Base-by-base conservation (phyloP, 2,329 filamentous ascomycete species). In the Xylaria sp. region DNA sequence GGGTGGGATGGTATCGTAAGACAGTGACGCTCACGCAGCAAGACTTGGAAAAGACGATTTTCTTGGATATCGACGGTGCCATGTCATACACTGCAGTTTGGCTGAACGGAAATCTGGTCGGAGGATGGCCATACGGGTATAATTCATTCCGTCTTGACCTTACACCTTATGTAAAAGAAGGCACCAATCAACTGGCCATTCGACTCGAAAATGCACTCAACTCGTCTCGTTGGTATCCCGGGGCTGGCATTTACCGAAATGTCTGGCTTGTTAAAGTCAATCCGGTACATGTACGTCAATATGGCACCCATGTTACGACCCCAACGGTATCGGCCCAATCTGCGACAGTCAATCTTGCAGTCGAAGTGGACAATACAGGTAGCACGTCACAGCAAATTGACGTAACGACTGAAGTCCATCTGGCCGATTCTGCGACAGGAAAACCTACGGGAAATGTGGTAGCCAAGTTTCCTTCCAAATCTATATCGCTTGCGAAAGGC, bases 161-260 rank as follows among this genome's bases (percentile, higher is more conserved):
- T 6, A 86, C 84, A 0, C 79, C 80, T 0, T 82, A 83, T 61
- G 53, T 78, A 5, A 73, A 76, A 57, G 60, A 69, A 0, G 80
- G 78, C 7, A 67, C 76, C 10, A 84, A 87, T 56, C 64, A 77
- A 31, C 74, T 87, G 0, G 84, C 84, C 1, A 83, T 87, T 42
- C 81, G 85, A 0, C 68, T 87, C 1, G 84, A 87, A 54, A 85
- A 87, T 66, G 77, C 81, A 0, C 44, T 80, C 0, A 78, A 84
- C 17, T 83, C 79, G 1, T 83, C 85, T 1, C 80, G 85, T 2
- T 87, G 84, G 83, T 87, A 87, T 66, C 84, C 85, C 3, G 85
- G 85, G 15, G 85, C 77, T 13, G 85, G 85, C 0, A 76, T 87
- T 15, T 87, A 87, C 71, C 81, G 84, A 1, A 85, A 86, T 64